A percentile compares a stretch with the other conserved stretches of the same genome.
Conservation (phyloP, 176 grass and related monocot genomes). For the Saccharum spontaneum region DNA sequence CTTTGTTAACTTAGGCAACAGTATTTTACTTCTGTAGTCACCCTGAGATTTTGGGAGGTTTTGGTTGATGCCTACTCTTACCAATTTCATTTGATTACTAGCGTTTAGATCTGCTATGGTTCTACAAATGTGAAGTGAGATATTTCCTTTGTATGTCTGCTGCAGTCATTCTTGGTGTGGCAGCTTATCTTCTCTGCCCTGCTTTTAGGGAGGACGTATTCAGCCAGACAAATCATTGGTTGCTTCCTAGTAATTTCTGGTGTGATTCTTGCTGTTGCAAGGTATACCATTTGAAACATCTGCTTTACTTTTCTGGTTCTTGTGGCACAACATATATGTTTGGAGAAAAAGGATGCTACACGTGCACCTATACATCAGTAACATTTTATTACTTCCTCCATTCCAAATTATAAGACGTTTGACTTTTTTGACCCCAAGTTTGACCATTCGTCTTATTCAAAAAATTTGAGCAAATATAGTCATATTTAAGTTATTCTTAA, state of each 20-base stretch:
- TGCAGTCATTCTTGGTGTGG: conserved; percentile 96
- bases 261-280: conserved; percentile 74
- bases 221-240: conserved; percentile 64
- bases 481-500: no score
- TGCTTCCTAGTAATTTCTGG: conserved; percentile 80
- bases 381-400: background rate
- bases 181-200: conserved; percentile 84
- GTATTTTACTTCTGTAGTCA: background rate
- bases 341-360: background rate
- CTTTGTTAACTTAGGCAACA: background rate
- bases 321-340: background rate
- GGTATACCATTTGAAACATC: conserved; percentile 42
- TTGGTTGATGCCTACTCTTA: background rate
- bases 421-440: no score
- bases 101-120: background rate
- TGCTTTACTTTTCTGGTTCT: background rate
- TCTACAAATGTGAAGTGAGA: background rate
- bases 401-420: no score
- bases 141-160: conserved; percentile 20
- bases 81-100: background rate
- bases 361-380: background rate
- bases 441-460: no score
- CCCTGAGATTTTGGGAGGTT: background rate
- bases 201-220: conserved; percentile 68
- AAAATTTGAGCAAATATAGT: no score